Evolutionary conservation across 306 rosid genomes (phyloP).

Genomic region (Quercus dentata): DNA sequence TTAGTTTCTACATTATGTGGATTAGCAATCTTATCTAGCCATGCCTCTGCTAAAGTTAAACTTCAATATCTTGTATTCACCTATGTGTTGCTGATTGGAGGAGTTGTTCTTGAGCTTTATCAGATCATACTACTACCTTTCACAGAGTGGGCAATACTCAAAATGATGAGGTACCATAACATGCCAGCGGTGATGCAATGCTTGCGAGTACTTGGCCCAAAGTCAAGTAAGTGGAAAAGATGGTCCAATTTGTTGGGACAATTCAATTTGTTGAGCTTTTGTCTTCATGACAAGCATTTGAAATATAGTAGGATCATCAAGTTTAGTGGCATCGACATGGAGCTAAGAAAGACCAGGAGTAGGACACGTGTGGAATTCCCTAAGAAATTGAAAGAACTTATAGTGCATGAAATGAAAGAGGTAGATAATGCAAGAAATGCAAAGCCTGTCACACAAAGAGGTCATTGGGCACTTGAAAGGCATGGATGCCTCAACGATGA

Average conservation of each 20-base stretch:
- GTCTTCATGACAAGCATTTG: conserved; percentile 36
- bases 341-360: conserved; percentile 22
- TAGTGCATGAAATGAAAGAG: conserved; percentile 44
- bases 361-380: conserved; percentile 22
- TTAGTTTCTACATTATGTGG: conserved; percentile 32
- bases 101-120: conserved; percentile 49
- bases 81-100: conserved; percentile 42
- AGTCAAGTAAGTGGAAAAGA: conserved; percentile 43
- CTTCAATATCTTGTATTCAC: conserved; percentile 29
- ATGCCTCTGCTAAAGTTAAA: background rate
- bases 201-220: conserved; percentile 37
- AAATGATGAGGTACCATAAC: conserved; percentile 39
- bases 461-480: conserved; percentile 46
- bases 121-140: conserved; percentile 52
- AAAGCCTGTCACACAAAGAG: conserved; percentile 44
- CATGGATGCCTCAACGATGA: conserved; percentile 26
- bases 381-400: conserved; percentile 29
- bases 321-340: conserved; percentile 25
- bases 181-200: conserved; percentile 28
- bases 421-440: conserved; percentile 34
- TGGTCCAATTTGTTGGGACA: conserved; percentile 60
- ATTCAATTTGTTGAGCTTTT: conserved; percentile 53
- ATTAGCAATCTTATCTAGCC: conserved; percentile 25
- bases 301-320: conserved; percentile 33
- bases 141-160: conserved; percentile 59